Evolutionary conservation across 768 basidiomycete genomes (phyloP).

Genomic region (Boletus reticuloceps): DNA sequence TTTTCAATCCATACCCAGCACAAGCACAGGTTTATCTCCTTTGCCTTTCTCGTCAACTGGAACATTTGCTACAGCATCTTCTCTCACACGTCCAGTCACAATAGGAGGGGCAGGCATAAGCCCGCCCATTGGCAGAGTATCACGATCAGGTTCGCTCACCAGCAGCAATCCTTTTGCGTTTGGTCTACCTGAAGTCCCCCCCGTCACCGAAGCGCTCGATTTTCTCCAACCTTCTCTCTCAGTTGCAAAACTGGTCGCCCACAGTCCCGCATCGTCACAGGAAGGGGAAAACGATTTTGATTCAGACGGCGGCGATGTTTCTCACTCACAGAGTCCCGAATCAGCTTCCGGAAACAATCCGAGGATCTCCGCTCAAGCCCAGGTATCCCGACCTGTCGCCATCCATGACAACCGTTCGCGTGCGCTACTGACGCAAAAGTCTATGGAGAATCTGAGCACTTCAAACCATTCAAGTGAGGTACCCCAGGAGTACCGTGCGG

Average conservation of each 20-base stretch:
- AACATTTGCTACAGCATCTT: slow-evolving; percentile 28
- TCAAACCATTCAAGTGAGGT: slow-evolving; percentile 56
- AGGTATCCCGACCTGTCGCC: slow-evolving; percentile 14
- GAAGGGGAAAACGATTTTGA: slow-evolving; percentile 52
- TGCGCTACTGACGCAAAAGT: slow-evolving; percentile 16
- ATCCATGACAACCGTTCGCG: slow-evolving; percentile 16
- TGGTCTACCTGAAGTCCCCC: slow-evolving; percentile 32
- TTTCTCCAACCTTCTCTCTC: slow-evolving; percentile 27
- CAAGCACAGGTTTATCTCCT: slow-evolving; percentile 28
- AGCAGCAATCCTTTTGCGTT: slow-evolving; percentile 42
- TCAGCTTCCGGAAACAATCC: slow-evolving; percentile 26
- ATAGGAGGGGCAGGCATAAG: slow-evolving; percentile 26
- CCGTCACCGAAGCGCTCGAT: slow-evolving; percentile 26
- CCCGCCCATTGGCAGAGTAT: slow-evolving; percentile 49
- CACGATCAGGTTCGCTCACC: slow-evolving; percentile 56
- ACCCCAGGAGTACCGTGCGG: slow-evolving; percentile 73
- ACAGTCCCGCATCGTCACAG: slow-evolving; percentile 38
- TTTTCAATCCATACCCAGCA: slow-evolving; percentile 35
- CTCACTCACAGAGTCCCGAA: slow-evolving; percentile 31
- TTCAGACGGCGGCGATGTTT: slow-evolving; percentile 39
- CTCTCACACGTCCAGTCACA: slow-evolving; percentile 24
- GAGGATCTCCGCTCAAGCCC: slow-evolving; percentile 23
- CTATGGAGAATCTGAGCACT: slow-evolving; percentile 25
- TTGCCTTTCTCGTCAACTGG: slow-evolving; percentile 31
- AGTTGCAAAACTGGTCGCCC: slow-evolving; percentile 7